Evolutionary conservation across 805 yeast genomes (phyloP), one percentile per base, ranked within the genome.

Genomic region (Torulaspora franciscae): DNA sequence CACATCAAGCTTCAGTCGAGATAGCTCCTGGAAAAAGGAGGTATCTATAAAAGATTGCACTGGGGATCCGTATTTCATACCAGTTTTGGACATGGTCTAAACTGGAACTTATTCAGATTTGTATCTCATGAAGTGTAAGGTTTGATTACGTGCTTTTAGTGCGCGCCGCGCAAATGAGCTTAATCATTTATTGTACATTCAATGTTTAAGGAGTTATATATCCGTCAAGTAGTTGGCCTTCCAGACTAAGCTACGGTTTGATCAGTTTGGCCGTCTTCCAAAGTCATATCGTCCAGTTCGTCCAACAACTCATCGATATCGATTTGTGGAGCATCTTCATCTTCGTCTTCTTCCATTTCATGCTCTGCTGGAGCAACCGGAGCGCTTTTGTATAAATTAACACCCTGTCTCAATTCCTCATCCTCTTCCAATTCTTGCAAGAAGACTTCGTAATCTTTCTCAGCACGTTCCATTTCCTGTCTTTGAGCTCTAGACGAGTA

Each of bases 351-450:
- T 6, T 72, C 80, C 59, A 69, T 76, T 25, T 68, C 79, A 41
- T 39, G 38, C 8, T 61, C 59, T 8, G 49, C 43, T 7, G 58
- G 50, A 11, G 50, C 57, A 10, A 58, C 58, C 17, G 57, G 56
- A 11, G 60, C 64, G 43, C 83, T 79, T 71, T 89, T 93, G 74
- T 93, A 93, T 59, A 93, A 61, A 64, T 93, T 91, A 66, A 93
- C 80, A 37, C 88, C 80, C 58, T 84, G 89, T 73, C 99, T 85
- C 65, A 93, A 77, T 65, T 93, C 99, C 44, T 81, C 81, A 69
- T 93, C 99, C 69, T 93, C 98, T 73, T 93, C 99, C 65, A 93
- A 79, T 67, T 93, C 96, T 71, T 88, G 97, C 70, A 93, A 78
- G 86, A 93, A 93, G 55, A 83, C 63, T 71, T 91, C 99, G 71